These are phyloP conservation scores for Phlebiopsis gigantea DNA, from an alignment of 768 basidiomycete species.

Conservation along the genomic window DNA sequence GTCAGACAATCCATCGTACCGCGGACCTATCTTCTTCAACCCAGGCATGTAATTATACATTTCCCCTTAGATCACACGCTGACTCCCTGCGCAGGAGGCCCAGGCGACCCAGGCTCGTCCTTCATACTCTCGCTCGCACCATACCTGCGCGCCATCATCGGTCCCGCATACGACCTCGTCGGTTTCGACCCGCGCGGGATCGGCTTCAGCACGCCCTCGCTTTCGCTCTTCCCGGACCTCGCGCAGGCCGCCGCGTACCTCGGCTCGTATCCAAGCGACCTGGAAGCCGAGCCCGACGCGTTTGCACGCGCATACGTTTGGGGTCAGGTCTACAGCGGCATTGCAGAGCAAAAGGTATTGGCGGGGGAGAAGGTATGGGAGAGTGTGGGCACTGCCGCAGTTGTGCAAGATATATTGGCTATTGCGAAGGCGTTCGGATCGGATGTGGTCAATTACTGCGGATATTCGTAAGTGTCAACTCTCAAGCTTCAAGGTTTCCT, in stretches of 20 bases:
- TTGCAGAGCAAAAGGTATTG: constrained; percentile 2
- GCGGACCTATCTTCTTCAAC: constrained; percentile 29
- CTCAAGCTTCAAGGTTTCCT: too few relatives aligned
- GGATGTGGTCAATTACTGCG: constrained; percentile 28
- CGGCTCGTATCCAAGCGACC: background rate
- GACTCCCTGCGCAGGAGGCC: constrained; percentile 14
- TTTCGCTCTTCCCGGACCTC: background rate
- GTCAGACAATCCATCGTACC: constrained; percentile 14
- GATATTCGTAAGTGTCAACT: constrained; percentile 16
- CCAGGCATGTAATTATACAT: constrained; percentile 9
- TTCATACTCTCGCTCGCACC: constrained; percentile 6
- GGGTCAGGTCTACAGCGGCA: background rate
- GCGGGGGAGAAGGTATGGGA: background rate
- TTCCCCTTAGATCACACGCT: background rate
- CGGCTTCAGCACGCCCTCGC: background rate
- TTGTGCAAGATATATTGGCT: constrained; percentile 27
- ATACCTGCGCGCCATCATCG: constrained; percentile 17
- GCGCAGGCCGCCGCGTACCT: constrained; percentile 1
- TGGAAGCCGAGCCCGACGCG: background rate
- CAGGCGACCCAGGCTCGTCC: constrained; percentile 22
- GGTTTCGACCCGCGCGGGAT: constrained; percentile 27
- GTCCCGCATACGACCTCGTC: constrained; percentile 25
- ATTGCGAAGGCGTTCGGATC: constrained; percentile 24
- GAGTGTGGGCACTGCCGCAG: constrained; percentile 23
- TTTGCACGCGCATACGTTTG: background rate